These are phyloP conservation scores for Penicillium sclerotigenum DNA, from an alignment of 2,329 filamentous ascomycete species.

Conservation along the genomic window DNA sequence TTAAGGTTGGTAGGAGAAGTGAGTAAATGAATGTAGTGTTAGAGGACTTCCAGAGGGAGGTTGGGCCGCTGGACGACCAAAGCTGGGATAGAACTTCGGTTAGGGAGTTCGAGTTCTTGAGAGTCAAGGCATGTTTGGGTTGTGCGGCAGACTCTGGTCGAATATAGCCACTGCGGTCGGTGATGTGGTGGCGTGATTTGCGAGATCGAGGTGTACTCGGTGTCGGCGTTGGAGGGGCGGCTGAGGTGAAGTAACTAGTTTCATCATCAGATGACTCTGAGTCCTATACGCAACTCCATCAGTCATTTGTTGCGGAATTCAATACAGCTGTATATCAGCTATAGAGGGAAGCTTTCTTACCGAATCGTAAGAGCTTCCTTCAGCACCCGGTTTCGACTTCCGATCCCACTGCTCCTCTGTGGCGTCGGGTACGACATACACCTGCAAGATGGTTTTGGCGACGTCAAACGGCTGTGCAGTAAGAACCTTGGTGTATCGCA, in stretches of 20 bases:
- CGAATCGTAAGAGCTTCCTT: conserved; percentile 34
- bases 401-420: conserved; percentile 33
- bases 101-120: conserved; percentile 75
- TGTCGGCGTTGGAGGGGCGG: conserved; percentile 42
- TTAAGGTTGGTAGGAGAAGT: conserved; percentile 77
- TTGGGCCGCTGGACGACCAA: conserved; percentile 83
- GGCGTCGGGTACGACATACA: conserved; percentile 53
- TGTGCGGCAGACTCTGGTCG: conserved; percentile 37
- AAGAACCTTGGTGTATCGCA: conserved; percentile 86
- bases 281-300: conserved; percentile 24
- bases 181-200: conserved; percentile 41
- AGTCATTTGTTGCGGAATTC: background rate
- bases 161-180: conserved; percentile 47
- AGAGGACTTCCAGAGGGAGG: conserved; percentile 91
- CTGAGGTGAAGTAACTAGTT: conserved; percentile 77
- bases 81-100: conserved; percentile 82
- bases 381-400: conserved; percentile 24
- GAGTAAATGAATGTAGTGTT: conserved; percentile 92
- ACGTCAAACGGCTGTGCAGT: conserved; percentile 96
- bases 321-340: background rate
- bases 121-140: conserved; percentile 60
- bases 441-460: conserved; percentile 87
- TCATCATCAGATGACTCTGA: conserved; percentile 65
- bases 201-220: conserved; percentile 42
- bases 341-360: conserved; percentile 14